Percentiles rank a stretch among this genome's conserved stretches.
Evolutionary conservation across 1,284 basidiomycete species (phyloP).

Genomic region (Puccinia triticina): DNA sequence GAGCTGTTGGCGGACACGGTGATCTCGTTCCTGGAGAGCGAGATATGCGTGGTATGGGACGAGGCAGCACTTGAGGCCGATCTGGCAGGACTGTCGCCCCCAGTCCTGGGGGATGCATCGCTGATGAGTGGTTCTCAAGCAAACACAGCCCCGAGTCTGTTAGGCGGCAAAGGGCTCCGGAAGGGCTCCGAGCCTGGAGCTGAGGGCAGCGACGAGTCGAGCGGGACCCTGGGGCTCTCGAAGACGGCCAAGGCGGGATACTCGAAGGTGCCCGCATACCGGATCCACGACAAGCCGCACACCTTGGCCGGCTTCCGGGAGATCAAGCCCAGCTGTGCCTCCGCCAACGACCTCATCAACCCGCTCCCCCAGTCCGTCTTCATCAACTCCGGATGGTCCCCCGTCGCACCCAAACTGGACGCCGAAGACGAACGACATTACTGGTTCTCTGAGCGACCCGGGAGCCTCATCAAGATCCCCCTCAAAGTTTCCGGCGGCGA

Average conservation of each 20-base stretch:
- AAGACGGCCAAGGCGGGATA: conserved; percentile 52
- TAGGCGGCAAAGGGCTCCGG: conserved; percentile 53
- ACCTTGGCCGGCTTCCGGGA: conserved; percentile 73
- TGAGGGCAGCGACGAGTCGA: conserved; percentile 57
- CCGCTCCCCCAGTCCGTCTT: conserved; percentile 85
- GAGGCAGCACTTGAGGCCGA: conserved; percentile 67
- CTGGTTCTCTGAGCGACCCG: conserved; percentile 79
- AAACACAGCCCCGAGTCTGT: conserved; percentile 60
- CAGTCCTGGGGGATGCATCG: conserved; percentile 52
- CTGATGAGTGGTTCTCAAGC: conserved; percentile 73
- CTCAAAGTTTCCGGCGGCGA: conserved; percentile 75
- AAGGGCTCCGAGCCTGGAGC: conserved; percentile 58
- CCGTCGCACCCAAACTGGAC: conserved; percentile 69
- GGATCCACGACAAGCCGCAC: conserved; percentile 73
- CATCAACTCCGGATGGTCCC: conserved; percentile 83
- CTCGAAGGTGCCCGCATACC: conserved; percentile 68
- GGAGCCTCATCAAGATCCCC: conserved; percentile 75
- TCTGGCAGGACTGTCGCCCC: conserved; percentile 57
- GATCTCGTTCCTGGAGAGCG: conserved; percentile 80
- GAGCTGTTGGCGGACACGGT: conserved; percentile 81
- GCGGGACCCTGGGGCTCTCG: conserved; percentile 53
- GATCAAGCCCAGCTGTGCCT: conserved; percentile 82
- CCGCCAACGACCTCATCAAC: conserved; percentile 90
- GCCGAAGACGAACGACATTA: conserved; percentile 71
- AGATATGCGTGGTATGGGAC: conserved; percentile 82